phyloP scores from a whole-genome alignment of 1,284 basidiomycete genomes.

The Ustilago shanxiensis region DNA sequence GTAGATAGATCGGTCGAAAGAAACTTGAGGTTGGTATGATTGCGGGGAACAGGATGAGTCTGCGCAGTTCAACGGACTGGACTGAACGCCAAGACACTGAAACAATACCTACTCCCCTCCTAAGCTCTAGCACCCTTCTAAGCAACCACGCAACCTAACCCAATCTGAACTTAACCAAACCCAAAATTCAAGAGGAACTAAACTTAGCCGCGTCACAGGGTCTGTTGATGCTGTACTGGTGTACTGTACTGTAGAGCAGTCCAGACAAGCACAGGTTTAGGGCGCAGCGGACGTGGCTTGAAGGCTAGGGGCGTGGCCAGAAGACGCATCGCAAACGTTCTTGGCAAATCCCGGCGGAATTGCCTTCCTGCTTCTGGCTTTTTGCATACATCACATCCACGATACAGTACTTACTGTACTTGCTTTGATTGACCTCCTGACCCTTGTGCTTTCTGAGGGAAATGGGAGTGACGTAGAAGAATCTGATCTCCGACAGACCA shows the following conservation, averaged over 20 bases:
- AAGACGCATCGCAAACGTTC: neutral
- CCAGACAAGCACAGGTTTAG: neutral
- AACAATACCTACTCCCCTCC: neutral
- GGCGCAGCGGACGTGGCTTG: neutral
- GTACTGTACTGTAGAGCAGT: neutral
- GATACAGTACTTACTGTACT: no score
- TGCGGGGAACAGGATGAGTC: neutral
- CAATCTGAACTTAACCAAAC: no score
- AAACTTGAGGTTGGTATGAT: neutral
- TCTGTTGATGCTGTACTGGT: neutral
- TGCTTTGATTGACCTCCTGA: neutral
- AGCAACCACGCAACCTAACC: no score
- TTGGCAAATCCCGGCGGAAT: conserved; percentile 1
- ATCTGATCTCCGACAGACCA: neutral
- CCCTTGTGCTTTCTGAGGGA: neutral
- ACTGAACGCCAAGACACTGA: neutral
- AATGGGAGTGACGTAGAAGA: neutral
- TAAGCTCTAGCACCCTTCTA: no score
- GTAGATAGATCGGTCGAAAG: neutral
- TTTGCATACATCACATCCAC: neutral
- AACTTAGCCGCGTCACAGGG: conserved; percentile 1
- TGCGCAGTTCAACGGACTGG: neutral
- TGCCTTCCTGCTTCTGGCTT: neutral
- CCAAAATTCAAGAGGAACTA: neutral
- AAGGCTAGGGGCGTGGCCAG: neutral